phyloP scores from a whole-genome alignment of 1,139 yeast genomes.

The Candida sp. region DNA sequence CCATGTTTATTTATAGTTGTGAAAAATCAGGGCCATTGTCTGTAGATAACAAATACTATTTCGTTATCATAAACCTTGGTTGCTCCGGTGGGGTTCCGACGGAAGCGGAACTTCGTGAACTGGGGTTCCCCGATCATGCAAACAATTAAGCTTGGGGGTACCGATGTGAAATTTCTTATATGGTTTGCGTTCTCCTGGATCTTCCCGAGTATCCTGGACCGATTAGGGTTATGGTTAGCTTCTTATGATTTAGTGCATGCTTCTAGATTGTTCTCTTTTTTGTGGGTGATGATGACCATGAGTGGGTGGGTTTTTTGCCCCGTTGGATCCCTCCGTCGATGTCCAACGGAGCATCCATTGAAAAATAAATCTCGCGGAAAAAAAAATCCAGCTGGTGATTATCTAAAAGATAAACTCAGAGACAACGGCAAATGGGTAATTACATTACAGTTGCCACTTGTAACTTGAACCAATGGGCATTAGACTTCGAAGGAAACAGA shows the following conservation, averaged over 20 bases:
- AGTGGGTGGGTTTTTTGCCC: background rate
- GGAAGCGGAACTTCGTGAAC: background rate
- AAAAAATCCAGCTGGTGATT: background rate
- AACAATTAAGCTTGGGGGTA: background rate
- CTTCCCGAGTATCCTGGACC: background rate
- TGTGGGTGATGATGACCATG: too few species aligned
- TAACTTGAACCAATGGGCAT: conserved; percentile 96
- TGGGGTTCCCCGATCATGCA: background rate
- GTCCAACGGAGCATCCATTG: background rate
- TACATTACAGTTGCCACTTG: conserved; percentile 65
- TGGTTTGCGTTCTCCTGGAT: background rate
- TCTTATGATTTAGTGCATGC: background rate
- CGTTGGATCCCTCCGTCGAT: background rate
- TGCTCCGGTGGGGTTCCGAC: conserved; percentile 3
- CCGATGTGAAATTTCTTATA: background rate
- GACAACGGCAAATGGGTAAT: conserved; percentile 45
- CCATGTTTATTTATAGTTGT: background rate
- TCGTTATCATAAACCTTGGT: background rate
- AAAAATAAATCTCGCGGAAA: conserved; percentile 1
- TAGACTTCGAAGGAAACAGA: conserved; percentile 96
- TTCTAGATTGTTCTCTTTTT: background rate
- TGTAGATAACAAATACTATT: background rate
- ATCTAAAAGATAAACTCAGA: too few species aligned
- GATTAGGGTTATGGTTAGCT: background rate
- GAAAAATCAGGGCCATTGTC: background rate